phyloP scores from a whole-genome alignment of 768 basidiomycete genomes.

The Nidula microcarpa region DNA sequence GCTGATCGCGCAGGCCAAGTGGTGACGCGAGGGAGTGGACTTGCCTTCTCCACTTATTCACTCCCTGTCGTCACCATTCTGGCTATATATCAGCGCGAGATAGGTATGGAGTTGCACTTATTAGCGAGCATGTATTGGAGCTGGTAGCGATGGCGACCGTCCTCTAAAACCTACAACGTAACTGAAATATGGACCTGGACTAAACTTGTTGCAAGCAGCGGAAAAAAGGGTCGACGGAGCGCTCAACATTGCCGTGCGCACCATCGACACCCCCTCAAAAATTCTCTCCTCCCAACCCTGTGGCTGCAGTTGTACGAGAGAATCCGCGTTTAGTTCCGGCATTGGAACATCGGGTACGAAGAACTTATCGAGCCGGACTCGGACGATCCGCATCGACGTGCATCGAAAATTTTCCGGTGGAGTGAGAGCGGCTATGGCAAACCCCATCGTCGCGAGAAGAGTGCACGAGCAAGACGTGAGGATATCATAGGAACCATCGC shows the following conservation, averaged over 20 bases:
- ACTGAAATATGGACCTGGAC: background rate
- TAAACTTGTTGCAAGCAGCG: background rate
- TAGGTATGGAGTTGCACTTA: background rate
- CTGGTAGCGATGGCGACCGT: background rate
- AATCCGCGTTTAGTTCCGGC: too few relatives aligned
- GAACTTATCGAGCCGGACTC: too few relatives aligned
- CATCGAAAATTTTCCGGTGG: too few relatives aligned
- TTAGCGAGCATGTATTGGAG: background rate
- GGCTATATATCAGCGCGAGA: background rate
- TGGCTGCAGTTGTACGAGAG: too few relatives aligned
- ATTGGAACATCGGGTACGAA: too few relatives aligned
- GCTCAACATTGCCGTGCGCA: background rate
- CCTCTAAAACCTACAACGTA: background rate
- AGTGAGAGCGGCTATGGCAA: too few relatives aligned
- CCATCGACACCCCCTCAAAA: too few relatives aligned
- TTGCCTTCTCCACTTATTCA: background rate
- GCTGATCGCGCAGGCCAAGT: background rate
- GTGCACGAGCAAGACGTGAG: too few relatives aligned
- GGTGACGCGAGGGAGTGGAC: background rate
- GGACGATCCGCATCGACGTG: too few relatives aligned
- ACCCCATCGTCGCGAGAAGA: too few relatives aligned
- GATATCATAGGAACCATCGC: too few relatives aligned
- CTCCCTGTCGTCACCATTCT: constrained; percentile 1
- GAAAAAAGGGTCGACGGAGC: background rate
- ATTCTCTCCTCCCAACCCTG: too few relatives aligned